These are phyloP conservation scores for Neopestalotiopsis sp. DNA, from an alignment of 2,329 filamentous ascomycete species.

Conservation along the genomic window DNA sequence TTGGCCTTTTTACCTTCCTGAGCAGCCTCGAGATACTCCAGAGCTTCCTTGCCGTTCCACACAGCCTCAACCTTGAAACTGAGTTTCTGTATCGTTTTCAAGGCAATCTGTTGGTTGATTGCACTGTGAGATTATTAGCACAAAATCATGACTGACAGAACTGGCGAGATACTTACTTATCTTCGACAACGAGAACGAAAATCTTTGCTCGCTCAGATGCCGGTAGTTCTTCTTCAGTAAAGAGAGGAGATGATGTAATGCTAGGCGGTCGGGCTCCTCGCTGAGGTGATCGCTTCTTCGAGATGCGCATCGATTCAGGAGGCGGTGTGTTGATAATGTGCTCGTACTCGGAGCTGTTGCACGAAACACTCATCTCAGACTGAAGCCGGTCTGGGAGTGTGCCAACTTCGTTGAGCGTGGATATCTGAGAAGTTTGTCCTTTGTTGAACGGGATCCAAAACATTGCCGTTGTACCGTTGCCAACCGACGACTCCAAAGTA, in stretches of 20 bases:
- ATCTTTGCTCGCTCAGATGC: slow-evolving; percentile 64
- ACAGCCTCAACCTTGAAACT: slow-evolving; percentile 73
- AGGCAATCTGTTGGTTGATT: slow-evolving; percentile 78
- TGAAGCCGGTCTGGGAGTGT: slow-evolving; percentile 71
- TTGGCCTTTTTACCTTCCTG: slow-evolving; percentile 54
- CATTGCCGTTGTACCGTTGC: slow-evolving; percentile 72
- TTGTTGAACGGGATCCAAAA: slow-evolving; percentile 82
- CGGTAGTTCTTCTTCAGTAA: slow-evolving; percentile 53
- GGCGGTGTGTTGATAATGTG: slow-evolving; percentile 50
- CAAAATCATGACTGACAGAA: background rate
- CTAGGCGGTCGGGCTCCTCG: slow-evolving; percentile 41
- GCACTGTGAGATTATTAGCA: slow-evolving; percentile 42
- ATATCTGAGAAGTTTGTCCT: slow-evolving; percentile 54
- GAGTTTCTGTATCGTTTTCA: slow-evolving; percentile 75
- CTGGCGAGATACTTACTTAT: slow-evolving; percentile 62
- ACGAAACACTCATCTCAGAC: slow-evolving; percentile 67
- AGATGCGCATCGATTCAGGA: slow-evolving; percentile 32
- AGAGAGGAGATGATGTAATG: slow-evolving; percentile 31
- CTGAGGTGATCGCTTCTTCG: slow-evolving; percentile 31
- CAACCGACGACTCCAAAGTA: slow-evolving; percentile 68
- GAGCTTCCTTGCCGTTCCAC: slow-evolving; percentile 79
- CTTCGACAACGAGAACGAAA: slow-evolving; percentile 79
- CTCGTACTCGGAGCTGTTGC: slow-evolving; percentile 69
- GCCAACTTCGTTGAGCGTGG: slow-evolving; percentile 64
- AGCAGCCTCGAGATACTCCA: slow-evolving; percentile 71